Evolutionary conservation across 768 basidiomycete species (phyloP), one percentile per base, ranked within the genome.

Genomic region (Albatrellus ellisii): DNA sequence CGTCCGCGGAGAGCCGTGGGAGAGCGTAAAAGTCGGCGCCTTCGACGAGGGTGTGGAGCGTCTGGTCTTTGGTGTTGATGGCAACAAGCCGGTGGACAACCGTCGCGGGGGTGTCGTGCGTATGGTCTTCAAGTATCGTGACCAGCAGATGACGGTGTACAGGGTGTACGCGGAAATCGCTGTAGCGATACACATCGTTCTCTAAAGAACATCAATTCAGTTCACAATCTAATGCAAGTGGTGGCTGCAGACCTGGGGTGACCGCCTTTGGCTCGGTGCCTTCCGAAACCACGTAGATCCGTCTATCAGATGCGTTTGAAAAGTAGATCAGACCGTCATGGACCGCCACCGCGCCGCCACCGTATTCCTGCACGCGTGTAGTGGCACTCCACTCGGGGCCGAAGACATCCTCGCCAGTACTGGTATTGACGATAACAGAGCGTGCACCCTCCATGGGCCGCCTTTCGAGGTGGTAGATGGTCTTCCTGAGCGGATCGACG

Each of bases 11-110:
- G 60, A 80, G 77, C 21, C 56, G 59, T 0, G 80, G 75, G 1
- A 64, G 56, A 33, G 69, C 66, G 56, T 87, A 89, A 61, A 88
- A 88, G 53, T 86, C 82, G 4, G 74, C 73, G 4, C 78, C 81
- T 0, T 64, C 59, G 2, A 62, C 61, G 29, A 86, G 57, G 4
- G 68, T 57, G 6, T 62, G 56, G 2, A 79, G 54, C 0, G 59
- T 57, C 47, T 70, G 65, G 4, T 63, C 59, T 2, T 48, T 43
- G 0, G 67, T 66, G 55, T 79, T 62, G 50, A 88, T 68, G 41
- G 77, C 52, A 39, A 66, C 66, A 26, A 89, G 69, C 0, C 65
- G 66, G 43, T 70, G 86, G 21, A 70, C 62, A 15, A 82, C 66
- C 18, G 67, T 53, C 3, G 71, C 54, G 0, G 78, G 75, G 2